Evolutionary conservation across 2,329 filamentous ascomycete species (phyloP).

Genomic region (Microcyclospora pomicola): DNA sequence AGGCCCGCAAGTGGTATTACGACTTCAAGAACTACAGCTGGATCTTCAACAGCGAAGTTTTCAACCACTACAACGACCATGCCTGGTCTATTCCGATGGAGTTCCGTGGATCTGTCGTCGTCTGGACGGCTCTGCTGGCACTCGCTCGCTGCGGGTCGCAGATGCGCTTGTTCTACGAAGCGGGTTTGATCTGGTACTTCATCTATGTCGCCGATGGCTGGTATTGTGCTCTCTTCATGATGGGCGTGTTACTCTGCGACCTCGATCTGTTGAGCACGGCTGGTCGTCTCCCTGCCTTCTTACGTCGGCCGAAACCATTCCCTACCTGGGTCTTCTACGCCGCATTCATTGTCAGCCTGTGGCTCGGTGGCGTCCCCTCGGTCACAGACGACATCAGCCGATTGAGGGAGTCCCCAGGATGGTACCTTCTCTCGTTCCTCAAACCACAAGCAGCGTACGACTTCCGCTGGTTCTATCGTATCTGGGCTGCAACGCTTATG

Average conservation of each 20-base stretch:
- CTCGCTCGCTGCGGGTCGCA: constrained; percentile 42
- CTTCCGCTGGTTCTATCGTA: constrained; percentile 20
- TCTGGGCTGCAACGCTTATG: constrained; percentile 38
- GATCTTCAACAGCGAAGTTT: constrained; percentile 44
- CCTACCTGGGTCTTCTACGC: constrained; percentile 40
- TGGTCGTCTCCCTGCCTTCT: constrained; percentile 37
- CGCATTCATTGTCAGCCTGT: constrained; percentile 40
- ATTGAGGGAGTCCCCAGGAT: constrained; percentile 43
- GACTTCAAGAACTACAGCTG: constrained; percentile 59
- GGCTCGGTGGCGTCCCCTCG: constrained; percentile 48
- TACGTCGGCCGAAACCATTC: constrained; percentile 33
- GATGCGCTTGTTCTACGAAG: constrained; percentile 41
- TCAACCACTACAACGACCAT: constrained; percentile 46
- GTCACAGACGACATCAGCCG: constrained; percentile 34
- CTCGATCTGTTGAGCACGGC: constrained; percentile 41
- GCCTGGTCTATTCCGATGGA: constrained; percentile 52
- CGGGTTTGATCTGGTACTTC: constrained; percentile 47
- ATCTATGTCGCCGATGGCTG: constrained; percentile 52
- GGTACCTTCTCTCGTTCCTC: constrained; percentile 46
- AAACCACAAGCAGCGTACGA: constrained; percentile 22
- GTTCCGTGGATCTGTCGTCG: constrained; percentile 48
- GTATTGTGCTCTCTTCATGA: constrained; percentile 45
- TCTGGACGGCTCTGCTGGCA: constrained; percentile 45
- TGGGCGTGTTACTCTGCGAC: constrained; percentile 49
- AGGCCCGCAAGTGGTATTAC: constrained; percentile 38